Evolutionary conservation across 2,329 filamentous ascomycete species (phyloP).

Genomic region (Decorospora gaudefroyi): DNA sequence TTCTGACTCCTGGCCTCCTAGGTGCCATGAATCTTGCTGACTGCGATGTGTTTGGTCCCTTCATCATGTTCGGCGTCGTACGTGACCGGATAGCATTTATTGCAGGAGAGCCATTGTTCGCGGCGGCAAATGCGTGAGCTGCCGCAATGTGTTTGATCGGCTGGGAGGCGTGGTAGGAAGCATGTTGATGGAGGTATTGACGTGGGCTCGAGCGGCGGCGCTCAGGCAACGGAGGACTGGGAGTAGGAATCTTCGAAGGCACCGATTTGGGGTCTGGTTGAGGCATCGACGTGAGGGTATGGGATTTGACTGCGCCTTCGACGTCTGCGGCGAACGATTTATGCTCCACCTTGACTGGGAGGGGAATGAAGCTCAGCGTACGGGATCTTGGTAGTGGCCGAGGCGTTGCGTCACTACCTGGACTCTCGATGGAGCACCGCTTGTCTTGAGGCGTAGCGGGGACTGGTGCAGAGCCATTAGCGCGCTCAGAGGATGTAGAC

Average conservation of each 20-base stretch:
- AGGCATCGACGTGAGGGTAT: conserved; percentile 4
- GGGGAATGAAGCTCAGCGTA: conserved; percentile 43
- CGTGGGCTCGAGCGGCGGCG: conserved; percentile 35
- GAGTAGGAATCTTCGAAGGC: conserved; percentile 38
- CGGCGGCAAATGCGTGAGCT: conserved; percentile 19
- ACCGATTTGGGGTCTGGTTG: conserved; percentile 11
- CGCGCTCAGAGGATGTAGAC: conserved; percentile 4
- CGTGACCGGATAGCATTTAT: conserved; percentile 32
- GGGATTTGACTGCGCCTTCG: conserved; percentile 11
- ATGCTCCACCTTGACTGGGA: conserved; percentile 22
- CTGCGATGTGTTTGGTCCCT: conserved; percentile 15
- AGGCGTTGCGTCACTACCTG: conserved; percentile 22
- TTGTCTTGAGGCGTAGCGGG: conserved; percentile 1
- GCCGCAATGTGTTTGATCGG: conserved; percentile 27
- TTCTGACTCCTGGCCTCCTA: conserved; percentile 24
- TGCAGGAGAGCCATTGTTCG: conserved; percentile 12
- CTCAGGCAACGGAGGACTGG: conserved; percentile 27
- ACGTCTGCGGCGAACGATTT: conserved; percentile 8
- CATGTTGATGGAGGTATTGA: conserved; percentile 25
- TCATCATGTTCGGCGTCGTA: conserved; percentile 40
- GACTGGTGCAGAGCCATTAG: background rate
- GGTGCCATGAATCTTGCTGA: conserved; percentile 21
- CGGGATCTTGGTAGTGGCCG: conserved; percentile 35
- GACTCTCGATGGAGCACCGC: background rate
- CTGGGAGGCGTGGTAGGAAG: conserved; percentile 19